Evolutionary conservation across 2,329 filamentous ascomycete genomes (phyloP), one percentile per base, ranked within the genome.

Genomic region (Drechslerella stenobrocha): DNA sequence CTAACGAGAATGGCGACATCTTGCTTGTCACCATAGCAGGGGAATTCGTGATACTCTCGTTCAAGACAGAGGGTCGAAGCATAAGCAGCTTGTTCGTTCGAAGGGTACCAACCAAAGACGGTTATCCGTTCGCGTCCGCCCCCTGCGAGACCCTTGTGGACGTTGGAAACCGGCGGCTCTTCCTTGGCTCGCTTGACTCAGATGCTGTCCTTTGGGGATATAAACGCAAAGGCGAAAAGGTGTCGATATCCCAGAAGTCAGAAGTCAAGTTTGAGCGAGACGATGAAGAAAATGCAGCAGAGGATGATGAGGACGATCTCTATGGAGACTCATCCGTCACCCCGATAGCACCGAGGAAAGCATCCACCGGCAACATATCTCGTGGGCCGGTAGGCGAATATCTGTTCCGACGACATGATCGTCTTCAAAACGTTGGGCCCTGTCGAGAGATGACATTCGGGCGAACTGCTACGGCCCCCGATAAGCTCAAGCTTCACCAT

Each of bases 61-160:
- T 98, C 78, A 86, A 85, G 56, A 83, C 96, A 67, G 91, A 96
- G 75, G 93, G 95, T 13, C 84, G 93, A 56, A 95, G 89, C 1
- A 90, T 98, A 1, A 95, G 91, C 23, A 90, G 90, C 1, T 80
- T 98, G 67, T 84, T 82, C n/a, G 78, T 98, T 53, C 84, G 83
- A 70, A 77, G 83, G 35, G 79, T 96, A 3, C 74, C 82, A 2
- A 73, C 35, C 84, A 88, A 55, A 80, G 82, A 22, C 87, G 88
- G 7, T 87, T 87, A 5, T 75, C 77, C 26, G 69, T 88, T 7
- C 74, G 95, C 61, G 81, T 70, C 71, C 81, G 48, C 81, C 82
- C 40, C 78, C 81, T 20, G 82, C 86, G 23, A 89, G 0, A 90
- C 88, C 69, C 81, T 89, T 1, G 84, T 85, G 22, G 83, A 81